Base-by-base conservation (phyloP, 176 grass and related monocot genomes). In the Oryza rufipogon region DNA sequence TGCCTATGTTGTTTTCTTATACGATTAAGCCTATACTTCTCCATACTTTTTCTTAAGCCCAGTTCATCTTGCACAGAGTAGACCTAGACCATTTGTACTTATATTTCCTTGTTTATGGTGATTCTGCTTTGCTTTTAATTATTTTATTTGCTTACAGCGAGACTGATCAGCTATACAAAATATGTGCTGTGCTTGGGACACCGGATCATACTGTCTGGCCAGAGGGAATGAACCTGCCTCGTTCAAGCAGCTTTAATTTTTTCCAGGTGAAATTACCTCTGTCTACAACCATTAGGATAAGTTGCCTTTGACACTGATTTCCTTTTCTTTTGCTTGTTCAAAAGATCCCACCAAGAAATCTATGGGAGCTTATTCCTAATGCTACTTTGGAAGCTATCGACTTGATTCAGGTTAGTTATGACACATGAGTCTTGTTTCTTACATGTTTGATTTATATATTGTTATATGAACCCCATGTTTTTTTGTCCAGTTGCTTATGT, bases 91-190 rank as follows among this genome's bases (percentile, higher is more conserved):
- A 45, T 10, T 33, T 45, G 52, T 73, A 17, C 16, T 66, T 73
- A 20, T 19, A 33, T 68, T 73, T 45, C 32, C 36, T 25, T 79
- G 68, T 51, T 75, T 66, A 20, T 63, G 9, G 23, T 67, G 16
- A 28, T 69, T 48, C 68, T 66, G 16, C 58, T 32, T 78, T 30
- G 49, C 5, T 72, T 41, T 5, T 87, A 44, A 32, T 52, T 83
- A 11, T 75, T 78, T 73, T 68, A 78, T 66, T 87, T 76, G 14
- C 41, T 63, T 0, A n/a, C 81, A 97, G 95, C 38, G 95, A 94
- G 87, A 94, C 85, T 48, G 95, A 94, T 76, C 95, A 97, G 77
- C 71, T 97, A 83, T 92, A 86, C 86, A 97, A 87, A 89, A 97
- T 94, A 80, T 97, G 95, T 38, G 25, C 76, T 78, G 84, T 97